Base-by-base conservation (phyloP, 768 basidiomycete genomes). In the Rhodosporidiobolus sp. region DNA sequence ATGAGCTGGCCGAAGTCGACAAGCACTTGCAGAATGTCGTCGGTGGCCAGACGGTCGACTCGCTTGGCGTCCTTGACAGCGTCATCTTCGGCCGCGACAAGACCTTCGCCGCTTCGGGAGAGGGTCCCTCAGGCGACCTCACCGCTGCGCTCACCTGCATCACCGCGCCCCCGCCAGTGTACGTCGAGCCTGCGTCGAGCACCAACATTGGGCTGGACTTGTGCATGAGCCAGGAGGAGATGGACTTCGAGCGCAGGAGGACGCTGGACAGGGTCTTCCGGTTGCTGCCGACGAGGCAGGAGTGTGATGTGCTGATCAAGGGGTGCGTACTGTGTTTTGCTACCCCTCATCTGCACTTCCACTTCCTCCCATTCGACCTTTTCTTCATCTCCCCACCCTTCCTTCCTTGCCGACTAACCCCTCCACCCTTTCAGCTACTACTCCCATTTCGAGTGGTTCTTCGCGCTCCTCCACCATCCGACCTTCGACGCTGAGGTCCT, bases 61-160 rank as follows among this genome's bases (percentile, higher is more conserved):
- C 56, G 50, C 63, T 66, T 11, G 56, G 65, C 65, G 48, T 58
- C 10, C 35, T 66, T n/a, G 65, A 66, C 65, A 58, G 48, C 46
- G 24, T 66, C 26, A 35, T 66, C 19, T 66, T 66, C 24, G 49
- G 34, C 10, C 16, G n/a, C 26, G 34, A 19, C 32, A 32, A 24
- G 32, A 16, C 6, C 7, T 24, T 24, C 24, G 43, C 20, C 52
- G 46, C 38, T 14, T n/a, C 32, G 26, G 32, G 34, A 30, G 46
- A 24, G 17, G 6, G 7, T 20, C 53, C 10, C 17, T 46, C 16
- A 45, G 35, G 32, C 22, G 70, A 75, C 26, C 34, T 65, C n/a
- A 75, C 74, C 16, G 34, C 34, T 9, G 65, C 56, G 24, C 38
- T 43, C 49, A 75, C 74, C 9, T 69, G 57, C 22, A 75, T 75